Evolutionary conservation across 495 filamentous ascomycete species (phyloP), one percentile per base, ranked within the genome.

Genomic region (Penicillium crystallinum): DNA sequence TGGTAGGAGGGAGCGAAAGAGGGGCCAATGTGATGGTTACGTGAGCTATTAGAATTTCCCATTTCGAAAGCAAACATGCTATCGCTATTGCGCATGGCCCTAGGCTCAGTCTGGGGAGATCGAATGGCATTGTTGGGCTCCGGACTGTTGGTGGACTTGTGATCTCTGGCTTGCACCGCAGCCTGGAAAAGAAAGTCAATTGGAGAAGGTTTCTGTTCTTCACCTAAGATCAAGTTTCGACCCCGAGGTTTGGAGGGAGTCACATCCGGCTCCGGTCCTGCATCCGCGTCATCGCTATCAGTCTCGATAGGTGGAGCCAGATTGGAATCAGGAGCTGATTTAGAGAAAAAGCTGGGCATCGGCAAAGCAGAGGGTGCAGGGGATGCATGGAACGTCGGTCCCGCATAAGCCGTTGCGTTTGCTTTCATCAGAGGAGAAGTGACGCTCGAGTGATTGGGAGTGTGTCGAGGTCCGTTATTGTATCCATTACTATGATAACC

Each of bases 361-460:
- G 95, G 95, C 5, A 99, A 79, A n/a, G 89, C 82, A 3, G 91
- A 92, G 2, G 95, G 88, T 3, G 91, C 91, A 12, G 93, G 93
- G 2, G 93, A 99, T 10, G 89, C 87, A 65, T 97, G 92, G 68
- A 99, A 99, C 0, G 89, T 95, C 14, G 91, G 88, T 14, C 93
- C 93, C 12, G 93, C 93, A 68, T 96, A 99, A 34, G 52, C 89
- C 78, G 34, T 3, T 17, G 53, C 80, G 64, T 62, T 66, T 23
- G 72, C 67, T 53, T 73, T 75, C 18, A 63, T n/a, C 37, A 75
- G 78, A 15, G 80, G 71, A 19, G 81, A 79, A 12, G 72, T 73
- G 17, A 65, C 63, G 30, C 68, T 54, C 0, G 68, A 44, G 18
- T 73, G 61, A 11, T 64, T 70, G 17, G 62, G 62, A 4, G 63